Percentiles rank a stretch among this genome's conserved stretches.
These are phyloP conservation scores for Pseudoturritis turrita DNA, from an alignment of 345 rosid genomes.

Conservation along the genomic window DNA sequence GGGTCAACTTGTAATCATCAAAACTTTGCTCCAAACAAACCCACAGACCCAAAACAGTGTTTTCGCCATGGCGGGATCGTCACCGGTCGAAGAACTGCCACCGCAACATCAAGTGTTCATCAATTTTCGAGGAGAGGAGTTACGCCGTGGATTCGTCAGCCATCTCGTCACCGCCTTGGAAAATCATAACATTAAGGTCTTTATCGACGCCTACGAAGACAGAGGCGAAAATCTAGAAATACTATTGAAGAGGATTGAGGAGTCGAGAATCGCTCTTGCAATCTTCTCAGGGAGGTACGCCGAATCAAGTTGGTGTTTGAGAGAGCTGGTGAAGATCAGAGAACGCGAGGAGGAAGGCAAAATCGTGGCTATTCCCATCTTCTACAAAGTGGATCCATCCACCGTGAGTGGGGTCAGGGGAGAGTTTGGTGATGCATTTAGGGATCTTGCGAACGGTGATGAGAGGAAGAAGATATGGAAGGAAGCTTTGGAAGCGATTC, in stretches of 20 bases:
- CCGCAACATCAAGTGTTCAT: slow-evolving; percentile 23
- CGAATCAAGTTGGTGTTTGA: neutral
- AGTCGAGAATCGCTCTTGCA: neutral
- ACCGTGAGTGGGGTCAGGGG: neutral
- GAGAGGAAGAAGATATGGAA: slow-evolving; percentile 13
- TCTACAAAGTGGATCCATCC: slow-evolving; percentile 2
- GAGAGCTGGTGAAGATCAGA: slow-evolving; percentile 8
- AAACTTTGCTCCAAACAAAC: neutral
- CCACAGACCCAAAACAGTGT: neutral
- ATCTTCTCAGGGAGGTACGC: slow-evolving; percentile 1
- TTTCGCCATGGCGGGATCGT: neutral
- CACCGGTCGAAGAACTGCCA: neutral
- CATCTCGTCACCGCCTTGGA: slow-evolving; percentile 7
- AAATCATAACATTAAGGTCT: neutral
- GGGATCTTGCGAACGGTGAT: neutral
- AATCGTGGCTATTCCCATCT: slow-evolving; percentile 11
- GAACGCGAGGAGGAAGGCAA: neutral
- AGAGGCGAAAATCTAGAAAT: neutral
- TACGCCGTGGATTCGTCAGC: slow-evolving; percentile 7
- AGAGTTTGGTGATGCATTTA: neutral
- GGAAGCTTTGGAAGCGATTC: slow-evolving; percentile 7
- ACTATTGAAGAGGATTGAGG: neutral
- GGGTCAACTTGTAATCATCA: too few relatives aligned
- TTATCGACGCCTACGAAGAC: neutral
- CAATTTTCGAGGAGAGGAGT: slow-evolving; percentile 19